Evolutionary conservation across 2,329 filamentous ascomycete species (phyloP).

Genomic region (Arthrobotrys entomopaga): DNA sequence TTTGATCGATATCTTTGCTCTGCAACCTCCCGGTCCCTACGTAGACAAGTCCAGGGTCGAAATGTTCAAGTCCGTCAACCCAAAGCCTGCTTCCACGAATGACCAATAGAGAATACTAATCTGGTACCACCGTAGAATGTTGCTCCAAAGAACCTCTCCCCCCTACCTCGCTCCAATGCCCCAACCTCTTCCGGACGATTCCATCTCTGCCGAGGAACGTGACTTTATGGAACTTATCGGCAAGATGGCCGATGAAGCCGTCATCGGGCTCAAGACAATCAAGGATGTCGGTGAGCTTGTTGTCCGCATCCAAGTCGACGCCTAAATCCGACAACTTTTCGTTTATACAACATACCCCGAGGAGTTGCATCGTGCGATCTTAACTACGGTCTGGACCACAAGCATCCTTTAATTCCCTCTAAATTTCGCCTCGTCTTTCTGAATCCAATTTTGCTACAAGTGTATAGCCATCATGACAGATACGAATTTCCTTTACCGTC

Average conservation of each 20-base stretch:
- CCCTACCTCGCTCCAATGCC: constrained; percentile 51
- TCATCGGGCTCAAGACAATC: constrained; percentile 51
- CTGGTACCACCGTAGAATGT: constrained; percentile 29
- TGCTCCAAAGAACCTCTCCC: constrained; percentile 51
- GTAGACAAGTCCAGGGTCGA: constrained; percentile 52
- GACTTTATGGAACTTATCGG: constrained; percentile 54
- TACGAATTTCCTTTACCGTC: constrained; percentile 53
- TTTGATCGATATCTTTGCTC: constrained; percentile 53
- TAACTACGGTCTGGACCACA: constrained; percentile 10
- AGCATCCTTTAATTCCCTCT: constrained; percentile 20
- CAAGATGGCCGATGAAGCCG: constrained; percentile 55
- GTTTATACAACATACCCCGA: constrained; percentile 2
- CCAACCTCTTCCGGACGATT: constrained; percentile 50
- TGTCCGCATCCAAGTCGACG: constrained; percentile 51
- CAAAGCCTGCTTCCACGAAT: background rate
- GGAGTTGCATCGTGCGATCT: constrained; percentile 28
- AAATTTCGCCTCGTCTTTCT: constrained; percentile 18
- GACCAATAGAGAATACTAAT: constrained; percentile 6
- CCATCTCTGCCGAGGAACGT: constrained; percentile 54
- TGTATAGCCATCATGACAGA: constrained; percentile 49
- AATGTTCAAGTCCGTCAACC: constrained; percentile 49
- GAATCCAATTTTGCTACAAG: constrained; percentile 22
- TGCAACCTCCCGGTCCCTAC: constrained; percentile 43
- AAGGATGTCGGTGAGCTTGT: constrained; percentile 53
- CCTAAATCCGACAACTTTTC: constrained; percentile 15